Evolutionary conservation across 1,284 basidiomycete species (phyloP).

Genomic region (Rhodotorula sp.): DNA sequence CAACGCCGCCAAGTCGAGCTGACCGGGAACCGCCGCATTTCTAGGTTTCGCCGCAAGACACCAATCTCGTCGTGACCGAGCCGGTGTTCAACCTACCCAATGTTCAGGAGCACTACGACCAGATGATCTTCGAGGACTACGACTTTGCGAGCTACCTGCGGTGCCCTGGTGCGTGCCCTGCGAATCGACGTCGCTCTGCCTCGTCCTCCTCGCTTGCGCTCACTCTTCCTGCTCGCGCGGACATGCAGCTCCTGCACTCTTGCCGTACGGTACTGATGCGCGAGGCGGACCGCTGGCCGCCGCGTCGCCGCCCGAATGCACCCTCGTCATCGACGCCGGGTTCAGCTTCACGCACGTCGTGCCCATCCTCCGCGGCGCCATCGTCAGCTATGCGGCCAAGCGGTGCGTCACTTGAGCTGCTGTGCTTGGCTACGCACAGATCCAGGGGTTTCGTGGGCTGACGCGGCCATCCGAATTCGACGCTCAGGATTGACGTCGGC

Average conservation of each 20-base stretch:
- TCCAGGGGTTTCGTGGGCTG: neutral
- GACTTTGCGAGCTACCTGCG: slow-evolving; percentile 82
- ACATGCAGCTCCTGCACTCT: slow-evolving; percentile 68
- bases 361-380: slow-evolving; percentile 73
- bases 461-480: no score
- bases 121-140: slow-evolving; percentile 94
- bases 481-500: slow-evolving; percentile 78
- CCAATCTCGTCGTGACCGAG: slow-evolving; percentile 82
- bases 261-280: slow-evolving; percentile 66
- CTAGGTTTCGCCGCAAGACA: slow-evolving; percentile 53
- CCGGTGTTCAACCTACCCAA: slow-evolving; percentile 90
- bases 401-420: slow-evolving; percentile 57
- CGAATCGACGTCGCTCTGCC: neutral
- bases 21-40: neutral
- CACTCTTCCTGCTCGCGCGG: neutral
- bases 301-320: slow-evolving; percentile 65
- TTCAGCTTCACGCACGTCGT: slow-evolving; percentile 91
- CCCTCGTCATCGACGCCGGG: slow-evolving; percentile 81
- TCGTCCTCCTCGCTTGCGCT: no score
- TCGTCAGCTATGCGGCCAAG: slow-evolving; percentile 76
- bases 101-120: slow-evolving; percentile 85
- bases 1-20: neutral
- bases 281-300: slow-evolving; percentile 49
- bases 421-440: no score
- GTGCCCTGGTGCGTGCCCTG: slow-evolving; percentile 66